These are phyloP conservation scores for Sporothrix dimorphospora DNA, from an alignment of 2,329 filamentous ascomycete species.

Conservation along the genomic window DNA sequence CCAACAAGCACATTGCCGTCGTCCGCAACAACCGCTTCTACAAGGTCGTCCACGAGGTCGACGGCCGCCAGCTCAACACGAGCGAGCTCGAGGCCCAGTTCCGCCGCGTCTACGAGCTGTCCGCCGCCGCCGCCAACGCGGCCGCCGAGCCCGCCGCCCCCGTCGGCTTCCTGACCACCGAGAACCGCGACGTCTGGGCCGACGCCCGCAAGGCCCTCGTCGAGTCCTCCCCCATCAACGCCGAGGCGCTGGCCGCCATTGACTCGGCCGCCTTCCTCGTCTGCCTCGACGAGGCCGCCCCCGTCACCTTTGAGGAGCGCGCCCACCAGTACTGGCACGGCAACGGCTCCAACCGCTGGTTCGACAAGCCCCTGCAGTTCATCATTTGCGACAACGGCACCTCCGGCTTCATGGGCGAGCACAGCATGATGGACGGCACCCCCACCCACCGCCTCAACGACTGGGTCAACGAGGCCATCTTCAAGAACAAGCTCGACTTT, in stretches of 20 bases:
- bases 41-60: conserved; percentile 81
- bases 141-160: conserved; percentile 59
- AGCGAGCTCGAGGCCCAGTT: conserved; percentile 91
- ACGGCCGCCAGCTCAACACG: conserved; percentile 83
- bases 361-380: conserved; percentile 97
- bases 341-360: conserved; percentile 94
- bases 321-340: conserved; percentile 98
- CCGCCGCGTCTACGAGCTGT: conserved; percentile 77
- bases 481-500: conserved; percentile 92
- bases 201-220: conserved; percentile 79
- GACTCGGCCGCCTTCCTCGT: conserved; percentile 89
- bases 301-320: conserved; percentile 93
- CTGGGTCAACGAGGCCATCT: conserved; percentile 88
- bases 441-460: conserved; percentile 97
- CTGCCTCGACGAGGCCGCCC: conserved; percentile 88
- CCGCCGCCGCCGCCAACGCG: conserved; percentile 50
- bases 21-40: conserved; percentile 97
- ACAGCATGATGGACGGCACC: conserved; percentile 99
- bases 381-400: conserved; percentile 98
- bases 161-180: conserved; percentile 82
- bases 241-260: conserved; percentile 74
- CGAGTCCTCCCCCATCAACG: conserved; percentile 76
- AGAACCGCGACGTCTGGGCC: conserved; percentile 93
- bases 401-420: conserved; percentile 95
- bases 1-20: conserved; percentile 83